Evolutionary conservation across 116 monocot species (phyloP), one percentile per base, ranked within the genome.

Genomic region (Zostera marina): DNA sequence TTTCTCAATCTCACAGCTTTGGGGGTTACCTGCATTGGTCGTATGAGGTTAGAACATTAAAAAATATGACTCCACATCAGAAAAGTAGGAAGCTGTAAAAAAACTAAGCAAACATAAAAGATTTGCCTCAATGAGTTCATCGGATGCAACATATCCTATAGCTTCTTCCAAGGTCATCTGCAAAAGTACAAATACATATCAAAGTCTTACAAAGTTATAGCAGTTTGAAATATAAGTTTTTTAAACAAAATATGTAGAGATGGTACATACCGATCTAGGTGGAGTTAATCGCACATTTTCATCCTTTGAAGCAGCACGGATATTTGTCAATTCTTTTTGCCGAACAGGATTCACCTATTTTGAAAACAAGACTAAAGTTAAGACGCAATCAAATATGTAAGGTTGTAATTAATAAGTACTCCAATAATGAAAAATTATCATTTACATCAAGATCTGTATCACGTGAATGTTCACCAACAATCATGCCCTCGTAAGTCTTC

Each of bases 381-480:
- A 47, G 8, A 25, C 43, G 22, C 19, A 47, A 49, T 32, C 32
- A 58, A 16, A 45, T 13, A 15, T 40, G 19, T 6, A 22, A 43
- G 49, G 56, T 40, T 5, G 42, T 54, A 47, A 38, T 55, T 24
- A 8, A 59, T 12, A 52, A 41, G 42, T n/a, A n/a, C n/a, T n/a
- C n/a, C n/a, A n/a, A n/a, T n/a, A n/a, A n/a, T n/a, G 4, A 66
- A 40, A 42, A 23, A 9, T 11, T 47, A 11, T 4, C 26, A 38
- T 85, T 82, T 76, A 98, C 98, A 71, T 90, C 90, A 70, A 98
- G 98, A 80, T 98, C 98, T 59, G 70, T 58, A 73, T 98, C 98
- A 22, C 90, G 75, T 2, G 96, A 83, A 60, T 98, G 81, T 65
- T 98, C 98, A 53, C 98, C 98, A 60, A 98, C 83, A 58, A 98